Base-by-base conservation (phyloP, 176 grass and related monocot species). In the Ensete ventricosum region DNA sequence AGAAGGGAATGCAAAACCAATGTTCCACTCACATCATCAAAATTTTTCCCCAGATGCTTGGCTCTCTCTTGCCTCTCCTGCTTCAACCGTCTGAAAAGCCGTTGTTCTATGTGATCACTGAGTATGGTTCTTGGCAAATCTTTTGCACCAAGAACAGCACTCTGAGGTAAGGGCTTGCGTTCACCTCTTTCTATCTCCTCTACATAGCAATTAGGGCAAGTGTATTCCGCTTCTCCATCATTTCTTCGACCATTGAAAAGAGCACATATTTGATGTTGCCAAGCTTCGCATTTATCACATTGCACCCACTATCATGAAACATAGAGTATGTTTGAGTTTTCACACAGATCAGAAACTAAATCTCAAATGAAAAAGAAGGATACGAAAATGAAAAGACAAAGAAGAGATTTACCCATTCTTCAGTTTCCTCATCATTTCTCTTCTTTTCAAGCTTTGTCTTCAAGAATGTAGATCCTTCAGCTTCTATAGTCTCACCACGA, bases 181-280 rank as follows among this genome's bases (percentile, higher is more conserved):
- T 91, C 76, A 76, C 91, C 86, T 64, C 69, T 63, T 85, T 99
- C 82, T 67, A 98, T 88, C 82, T 98, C 88, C 59, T 98, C 53
- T 69, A 93, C 77, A 14, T 93, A 91, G 78, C 95, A 98, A 86
- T 93, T 91, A 26, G 95, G 95, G 88, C 95, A 98, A 73, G 95
- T 98, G 73, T 98, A 98, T 71, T 98, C 95, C 71, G 95, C 95
- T 91, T 98, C 88, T 50, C 88, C 95, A 85, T 93, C 90, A 53
- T 98, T 98, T 83, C 95, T 98, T 89, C 88, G 89, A 29, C 88
- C 90, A 85, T 98, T 98, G 71, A 98, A 98, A 57, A 98, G 59
- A 83, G 95, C 95, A 80, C 95, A 98, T 76, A 98, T 93, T 82
- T 98, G 95, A 81, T 98, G 95, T 64, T 98, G 90, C 95, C 95